Evolutionary conservation across 1,284 basidiomycete species (phyloP).

Genomic region (Microbotryomycetes sp.): DNA sequence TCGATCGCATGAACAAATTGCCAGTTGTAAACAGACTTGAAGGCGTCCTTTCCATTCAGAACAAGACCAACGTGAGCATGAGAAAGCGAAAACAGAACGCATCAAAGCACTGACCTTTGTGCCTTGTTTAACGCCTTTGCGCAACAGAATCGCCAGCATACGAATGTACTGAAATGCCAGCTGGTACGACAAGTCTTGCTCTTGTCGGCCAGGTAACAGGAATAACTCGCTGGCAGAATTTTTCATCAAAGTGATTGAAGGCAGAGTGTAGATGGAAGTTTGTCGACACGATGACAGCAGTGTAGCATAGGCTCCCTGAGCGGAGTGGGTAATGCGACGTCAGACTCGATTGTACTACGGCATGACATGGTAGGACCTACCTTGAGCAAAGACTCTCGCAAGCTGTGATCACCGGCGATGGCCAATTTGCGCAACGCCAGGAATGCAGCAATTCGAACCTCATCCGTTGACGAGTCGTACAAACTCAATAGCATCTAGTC

Average conservation of each 20-base stretch:
- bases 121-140: slow-evolving; percentile 84
- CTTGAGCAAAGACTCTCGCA: slow-evolving; percentile 80
- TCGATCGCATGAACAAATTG: slow-evolving; percentile 93
- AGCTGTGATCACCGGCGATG: slow-evolving; percentile 68
- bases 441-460: slow-evolving; percentile 79
- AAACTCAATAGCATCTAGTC: slow-evolving; percentile 68
- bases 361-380: slow-evolving; percentile 47
- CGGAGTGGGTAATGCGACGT: background rate
- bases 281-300: slow-evolving; percentile 75
- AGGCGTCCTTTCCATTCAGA: slow-evolving; percentile 59
- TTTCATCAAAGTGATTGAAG: slow-evolving; percentile 96
- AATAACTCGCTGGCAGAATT: slow-evolving; percentile 93
- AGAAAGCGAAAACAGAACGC: slow-evolving; percentile 25
- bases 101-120: slow-evolving; percentile 55
- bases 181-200: slow-evolving; percentile 63
- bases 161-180: slow-evolving; percentile 96
- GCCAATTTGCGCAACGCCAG: slow-evolving; percentile 77
- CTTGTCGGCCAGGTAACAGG: slow-evolving; percentile 49
- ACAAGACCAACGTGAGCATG: background rate
- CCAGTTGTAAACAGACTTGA: slow-evolving; percentile 95
- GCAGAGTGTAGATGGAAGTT: slow-evolving; percentile 78
- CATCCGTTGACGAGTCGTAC: slow-evolving; percentile 69
- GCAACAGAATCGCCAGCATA: slow-evolving; percentile 86
- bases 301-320: slow-evolving; percentile 73
- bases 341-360: background rate